Conservation (phyloP, 495 filamentous ascomycete genomes). For the Talaromyces adpressus region DNA sequence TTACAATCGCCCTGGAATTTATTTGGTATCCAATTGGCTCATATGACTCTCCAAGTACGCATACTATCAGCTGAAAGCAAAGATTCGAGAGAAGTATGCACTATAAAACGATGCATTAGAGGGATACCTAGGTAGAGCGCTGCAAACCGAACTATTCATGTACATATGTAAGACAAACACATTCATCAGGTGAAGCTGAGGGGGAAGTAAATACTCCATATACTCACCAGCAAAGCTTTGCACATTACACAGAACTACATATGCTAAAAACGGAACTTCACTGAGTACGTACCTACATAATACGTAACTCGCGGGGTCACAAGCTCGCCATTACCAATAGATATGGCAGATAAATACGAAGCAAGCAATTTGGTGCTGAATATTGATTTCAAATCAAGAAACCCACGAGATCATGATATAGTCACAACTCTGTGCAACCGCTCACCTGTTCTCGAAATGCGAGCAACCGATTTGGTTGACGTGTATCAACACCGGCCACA, state of each 20-base stretch:
- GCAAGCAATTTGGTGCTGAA: background rate
- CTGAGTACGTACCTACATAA: background rate
- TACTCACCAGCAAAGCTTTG: background rate
- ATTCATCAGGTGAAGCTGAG: background rate
- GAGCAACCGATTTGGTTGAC: background rate
- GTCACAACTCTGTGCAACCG: background rate
- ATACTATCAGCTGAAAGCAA: background rate
- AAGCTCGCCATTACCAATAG: background rate
- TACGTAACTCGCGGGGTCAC: background rate
- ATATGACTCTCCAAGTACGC: background rate
- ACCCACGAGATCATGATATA: background rate
- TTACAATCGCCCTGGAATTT: background rate
- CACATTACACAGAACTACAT: background rate
- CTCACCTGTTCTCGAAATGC: background rate
- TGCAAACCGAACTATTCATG: background rate
- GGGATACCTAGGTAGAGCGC: too few relatives aligned
- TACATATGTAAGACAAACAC: background rate
- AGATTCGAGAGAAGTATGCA: too few relatives aligned
- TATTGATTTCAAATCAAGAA: background rate
- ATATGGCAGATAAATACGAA: background rate
- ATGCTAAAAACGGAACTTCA: background rate
- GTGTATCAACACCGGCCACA: background rate
- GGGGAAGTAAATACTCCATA: background rate
- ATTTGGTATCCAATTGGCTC: background rate
- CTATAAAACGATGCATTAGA: background rate